Percentiles rank a stretch among this genome's conserved stretches.
phyloP scores from a whole-genome alignment of 257 asterid species.

The Solanum raphanifolium region DNA sequence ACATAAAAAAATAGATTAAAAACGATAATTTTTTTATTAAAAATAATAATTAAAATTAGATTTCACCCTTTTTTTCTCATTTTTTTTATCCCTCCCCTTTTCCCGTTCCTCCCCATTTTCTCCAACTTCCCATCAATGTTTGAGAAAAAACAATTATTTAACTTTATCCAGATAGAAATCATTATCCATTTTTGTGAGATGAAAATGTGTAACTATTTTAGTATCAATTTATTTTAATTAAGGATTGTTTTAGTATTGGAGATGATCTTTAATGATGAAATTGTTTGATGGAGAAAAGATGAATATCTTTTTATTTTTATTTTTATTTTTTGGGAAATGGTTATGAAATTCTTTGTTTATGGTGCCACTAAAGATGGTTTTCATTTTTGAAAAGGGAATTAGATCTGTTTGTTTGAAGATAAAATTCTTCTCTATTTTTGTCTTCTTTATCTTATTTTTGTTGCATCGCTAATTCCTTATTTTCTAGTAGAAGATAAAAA shows the following conservation, averaged over 20 bases:
- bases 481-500: background rate
- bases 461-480: no score
- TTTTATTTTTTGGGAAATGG: background rate
- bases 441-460: no score
- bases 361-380: background rate
- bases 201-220: background rate
- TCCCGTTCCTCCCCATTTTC: background rate
- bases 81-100: background rate
- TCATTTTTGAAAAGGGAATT: background rate
- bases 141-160: background rate
- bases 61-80: no score
- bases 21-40: no score
- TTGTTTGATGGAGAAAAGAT: background rate
- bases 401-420: background rate
- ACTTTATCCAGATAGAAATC: background rate
- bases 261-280: background rate
- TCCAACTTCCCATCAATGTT: background rate
- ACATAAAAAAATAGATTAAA: background rate
- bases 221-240: background rate
- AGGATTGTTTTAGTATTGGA: background rate
- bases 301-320: background rate
- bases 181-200: background rate
- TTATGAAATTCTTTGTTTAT: background rate
- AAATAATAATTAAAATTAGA: no score
- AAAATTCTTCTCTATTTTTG: background rate